Conservation (phyloP, 2,329 filamentous ascomycete species). For the Calonectria ilicicola region DNA sequence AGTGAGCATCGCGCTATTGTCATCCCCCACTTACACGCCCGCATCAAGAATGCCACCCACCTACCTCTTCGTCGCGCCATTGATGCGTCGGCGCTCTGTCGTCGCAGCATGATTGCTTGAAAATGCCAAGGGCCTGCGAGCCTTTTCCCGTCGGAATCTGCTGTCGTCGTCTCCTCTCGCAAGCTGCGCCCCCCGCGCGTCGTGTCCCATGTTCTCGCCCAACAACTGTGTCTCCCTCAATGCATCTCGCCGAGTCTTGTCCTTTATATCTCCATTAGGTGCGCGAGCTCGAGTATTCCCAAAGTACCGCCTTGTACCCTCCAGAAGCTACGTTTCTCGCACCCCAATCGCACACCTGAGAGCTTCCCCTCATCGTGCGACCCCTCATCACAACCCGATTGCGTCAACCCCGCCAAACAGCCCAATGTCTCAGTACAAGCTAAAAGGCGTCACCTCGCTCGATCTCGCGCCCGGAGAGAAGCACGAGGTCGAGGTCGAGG, state of each 20-base stretch:
- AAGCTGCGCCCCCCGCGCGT: background rate
- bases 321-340: constrained; percentile 7
- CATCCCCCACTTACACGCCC: constrained; percentile 41
- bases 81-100: constrained; percentile 1
- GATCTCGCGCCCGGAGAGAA: constrained; percentile 85
- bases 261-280: background rate
- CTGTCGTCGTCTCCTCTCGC: background rate
- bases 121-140: background rate
- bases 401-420: constrained; percentile 41
- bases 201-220: background rate
- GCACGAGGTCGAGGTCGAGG: constrained; percentile 90
- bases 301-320: background rate
- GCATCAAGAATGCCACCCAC: constrained; percentile 32
- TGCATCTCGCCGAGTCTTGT: background rate
- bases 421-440: constrained; percentile 70
- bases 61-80: constrained; percentile 19
- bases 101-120: background rate
- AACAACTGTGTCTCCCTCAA: background rate
- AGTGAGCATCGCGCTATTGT: constrained; percentile 38
- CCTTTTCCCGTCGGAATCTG: background rate
- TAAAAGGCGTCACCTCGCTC: constrained; percentile 82
- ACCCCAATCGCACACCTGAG: constrained; percentile 20
- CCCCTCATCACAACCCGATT: constrained; percentile 14
- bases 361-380: constrained; percentile 1
- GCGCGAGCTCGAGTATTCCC: background rate